phyloP scores from a whole-genome alignment of 257 asterid species.

The Anisodus tanguticus region DNA sequence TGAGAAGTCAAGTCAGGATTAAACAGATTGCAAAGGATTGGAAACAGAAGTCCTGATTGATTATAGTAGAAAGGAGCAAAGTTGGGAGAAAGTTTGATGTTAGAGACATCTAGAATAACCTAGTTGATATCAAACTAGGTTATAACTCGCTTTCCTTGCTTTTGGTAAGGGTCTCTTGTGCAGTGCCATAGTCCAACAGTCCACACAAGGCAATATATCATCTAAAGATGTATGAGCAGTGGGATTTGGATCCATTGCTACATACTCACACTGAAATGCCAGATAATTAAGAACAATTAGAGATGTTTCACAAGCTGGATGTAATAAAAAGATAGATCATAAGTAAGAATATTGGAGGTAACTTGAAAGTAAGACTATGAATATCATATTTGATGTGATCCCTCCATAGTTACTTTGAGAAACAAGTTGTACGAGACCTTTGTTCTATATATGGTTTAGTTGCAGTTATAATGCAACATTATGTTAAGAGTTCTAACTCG shows the following conservation, averaged over 20 bases:
- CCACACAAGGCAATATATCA: slow-evolving; percentile 40
- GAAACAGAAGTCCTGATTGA: slow-evolving; percentile 40
- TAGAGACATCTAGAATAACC: slow-evolving; percentile 37
- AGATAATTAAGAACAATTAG: not conserved
- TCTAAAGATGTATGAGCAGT: slow-evolving; percentile 41
- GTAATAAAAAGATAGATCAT: not conserved
- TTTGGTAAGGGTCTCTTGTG: slow-evolving; percentile 34
- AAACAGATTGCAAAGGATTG: slow-evolving; percentile 46
- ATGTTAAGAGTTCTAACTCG: not conserved
- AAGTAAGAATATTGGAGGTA: not conserved
- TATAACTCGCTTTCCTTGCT: slow-evolving; percentile 37
- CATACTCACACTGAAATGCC: slow-evolving; percentile 35
- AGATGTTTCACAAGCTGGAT: not conserved
- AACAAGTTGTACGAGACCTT: not conserved
- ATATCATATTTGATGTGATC: not conserved
- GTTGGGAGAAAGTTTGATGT: slow-evolving; percentile 38
- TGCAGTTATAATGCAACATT: not conserved
- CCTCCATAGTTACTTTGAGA: slow-evolving; percentile 5
- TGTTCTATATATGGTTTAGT: not conserved
- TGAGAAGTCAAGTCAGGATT: slow-evolving; percentile 30
- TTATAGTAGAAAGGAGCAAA: slow-evolving; percentile 38
- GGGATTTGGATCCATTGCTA: slow-evolving; percentile 43
- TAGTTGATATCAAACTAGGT: slow-evolving; percentile 34
- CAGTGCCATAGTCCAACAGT: slow-evolving; percentile 23
- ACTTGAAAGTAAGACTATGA: not conserved